Evolutionary conservation across 2,329 filamentous ascomycete genomes (phyloP).

Genomic region (Phyllosticta paracitricarpa): DNA sequence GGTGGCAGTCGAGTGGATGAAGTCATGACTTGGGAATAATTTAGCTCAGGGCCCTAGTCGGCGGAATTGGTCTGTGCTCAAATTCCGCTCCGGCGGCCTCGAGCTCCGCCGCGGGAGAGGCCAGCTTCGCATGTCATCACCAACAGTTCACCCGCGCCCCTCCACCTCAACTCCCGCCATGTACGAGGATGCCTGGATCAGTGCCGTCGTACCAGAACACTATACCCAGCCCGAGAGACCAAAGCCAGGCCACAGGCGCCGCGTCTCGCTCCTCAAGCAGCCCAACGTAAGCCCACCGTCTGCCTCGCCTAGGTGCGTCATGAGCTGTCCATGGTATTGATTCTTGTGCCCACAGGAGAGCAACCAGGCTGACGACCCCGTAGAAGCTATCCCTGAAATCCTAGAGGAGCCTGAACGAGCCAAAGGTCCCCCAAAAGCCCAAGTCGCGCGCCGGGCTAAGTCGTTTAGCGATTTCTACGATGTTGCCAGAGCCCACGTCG

Average conservation of each 20-base stretch:
- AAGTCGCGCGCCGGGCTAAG: slow-evolving; percentile 54
- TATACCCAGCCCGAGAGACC: slow-evolving; percentile 40
- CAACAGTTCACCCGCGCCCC: neutral
- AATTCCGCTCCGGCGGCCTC: neutral
- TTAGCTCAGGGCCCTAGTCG: neutral
- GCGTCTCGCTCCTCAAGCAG: slow-evolving; percentile 55
- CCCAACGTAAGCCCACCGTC: slow-evolving; percentile 35
- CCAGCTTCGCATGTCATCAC: neutral
- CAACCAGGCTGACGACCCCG: slow-evolving; percentile 44
- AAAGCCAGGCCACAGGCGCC: slow-evolving; percentile 48
- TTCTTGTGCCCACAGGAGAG: slow-evolving; percentile 40
- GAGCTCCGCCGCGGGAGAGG: neutral
- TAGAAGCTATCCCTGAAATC: slow-evolving; percentile 48
- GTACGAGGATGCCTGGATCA: slow-evolving; percentile 83
- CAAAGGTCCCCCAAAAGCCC: slow-evolving; percentile 56
- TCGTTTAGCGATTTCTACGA: slow-evolving; percentile 73
- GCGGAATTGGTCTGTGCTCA: neutral
- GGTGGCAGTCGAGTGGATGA: neutral
- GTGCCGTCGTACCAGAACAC: slow-evolving; percentile 48
- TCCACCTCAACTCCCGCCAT: slow-evolving; percentile 36
- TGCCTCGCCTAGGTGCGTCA: slow-evolving; percentile 22
- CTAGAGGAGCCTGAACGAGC: slow-evolving; percentile 47
- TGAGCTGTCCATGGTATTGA: slow-evolving; percentile 28
- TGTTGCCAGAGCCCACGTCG: slow-evolving; percentile 47
- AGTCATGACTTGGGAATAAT: neutral